A percentile compares a stretch with the other conserved stretches of the same genome.
These are phyloP conservation scores for Aspergillus awamori DNA, from an alignment of 2,329 filamentous ascomycete species.

Conservation along the genomic window DNA sequence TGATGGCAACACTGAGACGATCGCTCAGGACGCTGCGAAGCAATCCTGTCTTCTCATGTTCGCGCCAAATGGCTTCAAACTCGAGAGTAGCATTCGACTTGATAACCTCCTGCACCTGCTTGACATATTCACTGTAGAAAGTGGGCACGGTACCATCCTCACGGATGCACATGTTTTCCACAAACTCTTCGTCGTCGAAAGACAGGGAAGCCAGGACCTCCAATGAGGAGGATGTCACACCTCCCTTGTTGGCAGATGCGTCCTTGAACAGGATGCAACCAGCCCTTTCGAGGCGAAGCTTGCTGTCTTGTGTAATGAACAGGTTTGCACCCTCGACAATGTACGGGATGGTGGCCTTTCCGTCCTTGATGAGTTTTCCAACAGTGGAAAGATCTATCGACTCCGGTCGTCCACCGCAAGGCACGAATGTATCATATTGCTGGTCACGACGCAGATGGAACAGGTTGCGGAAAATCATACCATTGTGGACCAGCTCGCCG, in stretches of 20 bases:
- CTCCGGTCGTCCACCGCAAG: constrained; percentile 93
- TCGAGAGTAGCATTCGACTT: constrained; percentile 88
- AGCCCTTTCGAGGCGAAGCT: constrained; percentile 91
- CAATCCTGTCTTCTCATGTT: constrained; percentile 79
- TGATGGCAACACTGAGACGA: constrained; percentile 87
- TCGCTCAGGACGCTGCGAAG: constrained; percentile 87
- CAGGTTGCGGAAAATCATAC: constrained; percentile 94
- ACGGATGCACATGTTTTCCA: constrained; percentile 87
- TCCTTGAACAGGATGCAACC: constrained; percentile 97
- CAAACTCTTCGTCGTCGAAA: constrained; percentile 87
- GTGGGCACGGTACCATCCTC: constrained; percentile 77
- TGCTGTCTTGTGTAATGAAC: constrained; percentile 98
- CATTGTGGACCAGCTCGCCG: constrained; percentile 86
- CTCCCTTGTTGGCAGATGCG: constrained; percentile 97
- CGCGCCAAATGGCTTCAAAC: constrained; percentile 98
- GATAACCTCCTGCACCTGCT: constrained; percentile 87
- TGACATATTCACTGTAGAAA: constrained; percentile 94
- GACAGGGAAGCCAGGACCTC: constrained; percentile 93
- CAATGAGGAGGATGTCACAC: constrained; percentile 94
- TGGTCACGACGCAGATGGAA: constrained; percentile 84
- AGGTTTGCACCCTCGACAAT: constrained; percentile 98
- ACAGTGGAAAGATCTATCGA: constrained; percentile 92
- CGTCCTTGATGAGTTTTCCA: constrained; percentile 83
- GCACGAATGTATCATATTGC: constrained; percentile 85
- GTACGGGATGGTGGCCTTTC: constrained; percentile 85